Base-by-base conservation (phyloP, 2,329 filamentous ascomycete genomes). In the Aspergillus glaucus region DNA sequence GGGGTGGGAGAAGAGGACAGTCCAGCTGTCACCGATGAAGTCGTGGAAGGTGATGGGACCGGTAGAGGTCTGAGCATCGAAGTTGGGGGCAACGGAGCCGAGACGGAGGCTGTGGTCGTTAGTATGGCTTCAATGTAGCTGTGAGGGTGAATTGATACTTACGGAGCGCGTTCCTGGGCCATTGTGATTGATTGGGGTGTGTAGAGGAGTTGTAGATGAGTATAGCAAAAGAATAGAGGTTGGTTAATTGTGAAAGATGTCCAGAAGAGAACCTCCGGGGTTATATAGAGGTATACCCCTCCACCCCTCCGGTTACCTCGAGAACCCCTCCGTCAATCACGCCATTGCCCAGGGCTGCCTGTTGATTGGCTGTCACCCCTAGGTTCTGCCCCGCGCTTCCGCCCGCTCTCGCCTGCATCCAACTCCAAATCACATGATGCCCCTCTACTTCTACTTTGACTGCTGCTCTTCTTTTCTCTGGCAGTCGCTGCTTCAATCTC, bases 11-110 rank as follows among this genome's bases (percentile, higher is more conserved):
- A 87, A 87, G 57, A 87, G 77, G 54, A 87, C 75, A 52, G 83
- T 80, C 82, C 83, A 87, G 59, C 77, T 81, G 73, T 85, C 75
- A 61, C 81, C 83, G 57, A 86, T 84, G 75, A 81, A 87, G 59
- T 85, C 74, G 73, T 87, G 84, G 76, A 87, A 87, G 70, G 85
- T 77, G 65, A 86, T 85, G 47, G 75, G 75, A 50, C 83, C 84
- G 54, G 75, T 72, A 55, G 84, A 86, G 59, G 84, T 85, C 62
- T 84, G 78, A 53, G 84, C 81, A 60, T 84, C 70, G 75, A 87
- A 86, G 75, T 87, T 80, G 59, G 84, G 84, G 62, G 83, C 84
- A 63, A 73, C 75, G 68, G 76, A 82, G 66, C 82, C 82, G 61
- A 86, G 78, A 63, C 82, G 82, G 67, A 86, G 78, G 62, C 75